Evolutionary conservation across 2,329 filamentous ascomycete genomes (phyloP), one percentile per base, ranked within the genome.

Genomic region (Rutstroemia sp.): DNA sequence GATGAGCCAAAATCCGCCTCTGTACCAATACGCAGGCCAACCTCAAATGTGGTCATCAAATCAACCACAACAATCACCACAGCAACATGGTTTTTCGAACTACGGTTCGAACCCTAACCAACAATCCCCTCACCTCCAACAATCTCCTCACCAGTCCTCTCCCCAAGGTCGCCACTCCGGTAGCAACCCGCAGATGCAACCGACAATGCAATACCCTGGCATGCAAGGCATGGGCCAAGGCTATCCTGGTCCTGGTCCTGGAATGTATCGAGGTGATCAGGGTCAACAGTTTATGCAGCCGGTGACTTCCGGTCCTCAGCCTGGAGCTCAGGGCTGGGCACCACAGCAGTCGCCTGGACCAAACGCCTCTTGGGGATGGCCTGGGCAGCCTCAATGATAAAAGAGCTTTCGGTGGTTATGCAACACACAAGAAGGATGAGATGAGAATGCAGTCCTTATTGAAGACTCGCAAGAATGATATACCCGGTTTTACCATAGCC

Each of bases 251-350:
- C 74, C 78, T 7, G 80, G 83, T 63, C 23, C 27, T 44, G 77
- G 76, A 52, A 80, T 86, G 65, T 85, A 84, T 63, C 73, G 80
- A 18, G 72, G 81, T 27, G 83, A 87, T 48, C 82, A 85, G 71
- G 83, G 81, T 4, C 76, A 83, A 52, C 80, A 85, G 66, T 87
- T 86, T 73, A 80, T 90, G 81, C 83, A 86, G 65, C 77, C 84
- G 71, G 72, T 78, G 64, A 71, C 83, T 14, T 64, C 66, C 30
- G 66, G 63, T 16, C 60, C 67, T 56, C 67, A 69, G 54, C 57
- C 66, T 52, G 64, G 63, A 6, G 52, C 56, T 49, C 67, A 68
- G 49, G 65, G 62, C n/a, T 71, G 69, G 69, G 61, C 68, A 45
- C 62, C 63, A 30, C 68, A 70, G 49, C 68, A 65, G 47, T 61